A percentile compares a stretch with the other conserved stretches of the same genome.
Conservation (phyloP, 805 yeast genomes). For the Barnettozyma wickerhamii region DNA sequence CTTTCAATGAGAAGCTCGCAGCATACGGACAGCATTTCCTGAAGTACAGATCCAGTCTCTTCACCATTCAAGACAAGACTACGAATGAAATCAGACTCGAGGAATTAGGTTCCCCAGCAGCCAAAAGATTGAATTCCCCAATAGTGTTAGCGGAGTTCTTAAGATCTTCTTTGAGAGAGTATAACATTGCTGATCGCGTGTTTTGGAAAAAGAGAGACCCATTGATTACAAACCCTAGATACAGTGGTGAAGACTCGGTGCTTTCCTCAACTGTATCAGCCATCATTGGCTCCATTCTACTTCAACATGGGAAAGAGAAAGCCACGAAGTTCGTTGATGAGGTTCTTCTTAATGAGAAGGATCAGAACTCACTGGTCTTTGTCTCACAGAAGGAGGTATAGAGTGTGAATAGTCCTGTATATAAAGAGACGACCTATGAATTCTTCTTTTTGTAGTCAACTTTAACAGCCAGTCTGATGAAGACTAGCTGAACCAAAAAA, state of each 20-base stretch:
- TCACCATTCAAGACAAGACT: slow-evolving; percentile 23
- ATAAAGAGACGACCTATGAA: not conserved
- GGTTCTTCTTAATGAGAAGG: slow-evolving; percentile 31
- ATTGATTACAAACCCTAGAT: slow-evolving; percentile 36
- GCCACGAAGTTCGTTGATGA: slow-evolving; percentile 57
- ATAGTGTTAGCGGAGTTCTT: slow-evolving; percentile 49
- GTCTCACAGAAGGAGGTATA: slow-evolving; percentile 10
- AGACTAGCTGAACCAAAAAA: too few relatives aligned
- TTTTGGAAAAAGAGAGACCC: slow-evolving; percentile 65
- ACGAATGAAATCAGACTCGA: slow-evolving; percentile 37
- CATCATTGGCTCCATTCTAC: slow-evolving; percentile 63
- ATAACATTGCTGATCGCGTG: slow-evolving; percentile 41
- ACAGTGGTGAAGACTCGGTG: slow-evolving; percentile 54
- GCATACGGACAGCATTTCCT: slow-evolving; percentile 65
- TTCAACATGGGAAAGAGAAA: slow-evolving; percentile 53
- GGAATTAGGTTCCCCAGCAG: slow-evolving; percentile 51
- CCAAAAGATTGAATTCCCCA: slow-evolving; percentile 49
- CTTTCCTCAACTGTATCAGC: slow-evolving; percentile 53
- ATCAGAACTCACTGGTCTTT: slow-evolving; percentile 20
- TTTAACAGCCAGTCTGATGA: too few relatives aligned
- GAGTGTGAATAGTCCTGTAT: slow-evolving; percentile 2
- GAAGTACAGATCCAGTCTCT: slow-evolving; percentile 36
- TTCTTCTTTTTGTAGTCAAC: not conserved
- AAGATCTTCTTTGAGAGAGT: slow-evolving; percentile 29
- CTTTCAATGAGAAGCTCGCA: slow-evolving; percentile 83